These are phyloP conservation scores for Firmiana major DNA, from an alignment of 345 rosid genomes.

Conservation along the genomic window DNA sequence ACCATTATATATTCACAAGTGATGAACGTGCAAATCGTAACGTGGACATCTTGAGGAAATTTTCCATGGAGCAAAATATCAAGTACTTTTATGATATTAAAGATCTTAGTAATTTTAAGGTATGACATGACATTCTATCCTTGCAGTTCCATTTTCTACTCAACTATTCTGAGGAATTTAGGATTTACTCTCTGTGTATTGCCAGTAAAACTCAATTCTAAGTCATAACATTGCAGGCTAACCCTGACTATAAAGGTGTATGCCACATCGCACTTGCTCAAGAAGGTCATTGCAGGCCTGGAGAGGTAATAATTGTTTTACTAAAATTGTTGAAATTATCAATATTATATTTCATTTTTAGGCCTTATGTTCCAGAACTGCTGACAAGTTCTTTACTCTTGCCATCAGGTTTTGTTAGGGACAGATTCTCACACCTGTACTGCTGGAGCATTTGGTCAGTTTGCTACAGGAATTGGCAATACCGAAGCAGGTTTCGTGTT, in stretches of 20 bases:
- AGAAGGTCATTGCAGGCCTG: conserved; percentile 98
- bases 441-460: conserved; percentile 97
- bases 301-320: conserved; percentile 53
- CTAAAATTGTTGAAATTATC: neutral
- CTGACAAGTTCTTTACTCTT: conserved; percentile 8
- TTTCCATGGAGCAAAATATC: conserved; percentile 78
- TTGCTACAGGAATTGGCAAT: conserved; percentile 97
- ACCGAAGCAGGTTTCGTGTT: conserved; percentile 94
- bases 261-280: conserved; percentile 97
- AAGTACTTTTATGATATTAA: conserved; percentile 93
- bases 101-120: conserved; percentile 79
- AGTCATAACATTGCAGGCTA: conserved; percentile 49
- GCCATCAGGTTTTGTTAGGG: conserved; percentile 68
- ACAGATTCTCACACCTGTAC: conserved; percentile 97
- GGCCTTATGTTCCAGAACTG: neutral
- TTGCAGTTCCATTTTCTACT: neutral
- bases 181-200: neutral
- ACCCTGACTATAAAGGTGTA: conserved; percentile 98
- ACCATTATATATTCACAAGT: conserved; percentile 84
- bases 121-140: conserved; percentile 21
- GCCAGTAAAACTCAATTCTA: neutral
- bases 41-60: conserved; percentile 87
- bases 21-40: conserved; percentile 93
- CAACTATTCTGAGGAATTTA: neutral
- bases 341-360: no score